Evolutionary conservation across 2,329 filamentous ascomycete genomes (phyloP), one percentile per base, ranked within the genome.

Genomic region (Fusarium drepaniforme): DNA sequence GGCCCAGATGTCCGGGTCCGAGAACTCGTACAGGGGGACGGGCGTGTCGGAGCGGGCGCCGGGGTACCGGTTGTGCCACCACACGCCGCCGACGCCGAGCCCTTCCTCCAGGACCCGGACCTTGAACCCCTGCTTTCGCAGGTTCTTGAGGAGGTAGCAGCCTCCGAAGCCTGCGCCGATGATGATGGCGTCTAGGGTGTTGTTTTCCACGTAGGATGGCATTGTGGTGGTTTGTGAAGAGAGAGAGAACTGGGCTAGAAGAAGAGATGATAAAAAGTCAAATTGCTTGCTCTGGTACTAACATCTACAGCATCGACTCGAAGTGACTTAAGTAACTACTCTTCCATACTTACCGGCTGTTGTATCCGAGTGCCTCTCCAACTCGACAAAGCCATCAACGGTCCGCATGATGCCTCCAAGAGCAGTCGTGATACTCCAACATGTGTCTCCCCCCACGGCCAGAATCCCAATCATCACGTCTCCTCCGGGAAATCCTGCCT

Each of bases 31-130:
- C 18, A 72, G 70, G 5, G 70, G 73, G 2, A 72, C 70, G 12
- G 73, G 71, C 8, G 71, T 74, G 70, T 87, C 79, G 70, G 85
- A 88, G 6, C 81, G 73, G 0, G 85, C 82, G 0, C 84, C 84
- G 2, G 84, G 84, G 28, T 85, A 85, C 1, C 81, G 74, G 57
- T 84, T 85, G 83, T 63, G 60, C 44, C 60, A 57, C 68, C 68
- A 70, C 12, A 70, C 68, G 15, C 67, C 64, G 18, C 67, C 67
- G 5, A 58, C 18, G 7, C 51, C 67, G 5, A 38, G 46, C 16
- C 56, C 67, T 23, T 70, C 67, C 9, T 70, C 68, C 25, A 70
- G 30, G 15, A 70, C 59, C 9, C 18, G 21, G 21, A 46, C 42
- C 16, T 23, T 61, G 51, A 70, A 70, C 13, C 68, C 68, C 28